A percentile compares a stretch with the other conserved stretches of the same genome.
Conservation (phyloP, 1,284 basidiomycete genomes). For the Mycena sp. region DNA sequence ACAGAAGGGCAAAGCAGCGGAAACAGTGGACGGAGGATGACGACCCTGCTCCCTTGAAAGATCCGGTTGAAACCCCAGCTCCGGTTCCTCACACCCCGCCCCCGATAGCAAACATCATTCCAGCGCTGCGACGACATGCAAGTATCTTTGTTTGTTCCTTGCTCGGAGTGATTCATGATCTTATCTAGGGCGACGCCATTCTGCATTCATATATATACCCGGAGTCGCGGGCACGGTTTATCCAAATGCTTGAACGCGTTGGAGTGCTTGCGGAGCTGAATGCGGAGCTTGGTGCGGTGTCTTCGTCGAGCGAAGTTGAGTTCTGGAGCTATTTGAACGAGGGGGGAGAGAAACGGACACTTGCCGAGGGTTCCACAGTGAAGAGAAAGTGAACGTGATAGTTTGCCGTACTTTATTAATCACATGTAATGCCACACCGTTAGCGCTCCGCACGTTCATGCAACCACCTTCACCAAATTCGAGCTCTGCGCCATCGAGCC, state of each 20-base stretch:
- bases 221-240: slow-evolving; percentile 73
- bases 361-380: slow-evolving; percentile 7
- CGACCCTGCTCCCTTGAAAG: slow-evolving; percentile 47
- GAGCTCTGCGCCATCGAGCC: slow-evolving; percentile 1
- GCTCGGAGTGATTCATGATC: slow-evolving; percentile 13
- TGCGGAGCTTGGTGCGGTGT: slow-evolving; percentile 44
- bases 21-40: slow-evolving; percentile 61
- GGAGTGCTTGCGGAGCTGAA: slow-evolving; percentile 57
- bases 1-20: slow-evolving; percentile 47
- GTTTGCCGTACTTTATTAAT: not conserved
- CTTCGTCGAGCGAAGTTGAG: slow-evolving; percentile 52
- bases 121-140: slow-evolving; percentile 70
- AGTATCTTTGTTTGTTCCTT: slow-evolving; percentile 40
- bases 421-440: slow-evolving; percentile 12
- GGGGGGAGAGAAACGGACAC: not conserved
- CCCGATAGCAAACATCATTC: slow-evolving; percentile 56
- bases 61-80: slow-evolving; percentile 28
- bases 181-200: slow-evolving; percentile 62
- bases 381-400: slow-evolving; percentile 3
- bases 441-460: not conserved
- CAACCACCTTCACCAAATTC: not conserved
- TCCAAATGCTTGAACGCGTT: slow-evolving; percentile 60
- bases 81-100: slow-evolving; percentile 42
- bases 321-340: slow-evolving; percentile 62
- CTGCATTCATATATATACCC: slow-evolving; percentile 74